Evolutionary conservation across 805 yeast genomes (phyloP).

Genomic region (Candida nitratophila): DNA sequence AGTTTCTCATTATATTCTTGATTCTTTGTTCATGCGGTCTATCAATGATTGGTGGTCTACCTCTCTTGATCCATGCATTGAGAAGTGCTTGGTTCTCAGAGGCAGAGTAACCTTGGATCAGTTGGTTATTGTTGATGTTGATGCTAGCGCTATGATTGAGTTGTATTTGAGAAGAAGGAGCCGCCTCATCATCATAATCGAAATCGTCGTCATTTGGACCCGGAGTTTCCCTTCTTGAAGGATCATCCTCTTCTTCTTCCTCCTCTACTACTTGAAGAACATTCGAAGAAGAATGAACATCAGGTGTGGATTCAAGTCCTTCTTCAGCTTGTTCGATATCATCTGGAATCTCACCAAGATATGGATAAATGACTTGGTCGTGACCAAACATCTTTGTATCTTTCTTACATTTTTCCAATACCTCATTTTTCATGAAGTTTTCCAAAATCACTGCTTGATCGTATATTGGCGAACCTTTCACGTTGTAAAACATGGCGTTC

Average conservation of each 20-base stretch:
- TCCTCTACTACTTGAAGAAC: conserved; percentile 12
- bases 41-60: conserved; percentile 87
- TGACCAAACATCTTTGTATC: conserved; percentile 32
- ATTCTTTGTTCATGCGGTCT: conserved; percentile 89
- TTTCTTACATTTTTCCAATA: conserved; percentile 40
- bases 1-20: conserved; percentile 73
- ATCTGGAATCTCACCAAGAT: conserved; percentile 64
- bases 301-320: background rate
- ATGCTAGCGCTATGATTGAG: background rate
- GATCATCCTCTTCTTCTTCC: conserved; percentile 12
- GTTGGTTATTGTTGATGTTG: background rate
- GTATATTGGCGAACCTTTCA: conserved; percentile 59
- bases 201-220: conserved; percentile 1
- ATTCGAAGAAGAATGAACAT: conserved; percentile 1
- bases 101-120: conserved; percentile 5
- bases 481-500: conserved; percentile 85
- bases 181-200: conserved; percentile 13
- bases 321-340: conserved; percentile 13
- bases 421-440: conserved; percentile 37
- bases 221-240: conserved; percentile 1
- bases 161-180: conserved; percentile 1
- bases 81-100: conserved; percentile 9
- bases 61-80: conserved; percentile 56
- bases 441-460: conserved; percentile 60
- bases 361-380: conserved; percentile 43